phyloP scores from a whole-genome alignment of 306 rosid species.

The Albizia julibrissin region DNA sequence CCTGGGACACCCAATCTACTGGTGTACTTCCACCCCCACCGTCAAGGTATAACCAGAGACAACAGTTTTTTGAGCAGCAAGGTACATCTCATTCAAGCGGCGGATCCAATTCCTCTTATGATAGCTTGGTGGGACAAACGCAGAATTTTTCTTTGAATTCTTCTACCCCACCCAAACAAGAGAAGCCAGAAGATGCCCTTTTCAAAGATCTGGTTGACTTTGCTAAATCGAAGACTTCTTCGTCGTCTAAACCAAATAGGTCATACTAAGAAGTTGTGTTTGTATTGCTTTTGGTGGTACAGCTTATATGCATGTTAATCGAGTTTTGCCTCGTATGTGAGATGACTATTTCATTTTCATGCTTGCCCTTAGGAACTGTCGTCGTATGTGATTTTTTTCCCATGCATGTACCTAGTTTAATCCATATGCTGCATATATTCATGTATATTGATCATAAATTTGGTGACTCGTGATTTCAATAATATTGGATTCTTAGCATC shows the following conservation, averaged over 20 bases:
- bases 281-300: slow-evolving; percentile 25
- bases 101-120: slow-evolving; percentile 57
- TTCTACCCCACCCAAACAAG: slow-evolving; percentile 50
- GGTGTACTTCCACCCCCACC: slow-evolving; percentile 69
- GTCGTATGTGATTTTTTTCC: slow-evolving; percentile 35
- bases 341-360: slow-evolving; percentile 33
- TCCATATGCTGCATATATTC: slow-evolving; percentile 45
- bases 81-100: slow-evolving; percentile 36
- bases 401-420: slow-evolving; percentile 34
- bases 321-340: slow-evolving; percentile 27
- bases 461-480: slow-evolving; percentile 1
- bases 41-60: slow-evolving; percentile 59
- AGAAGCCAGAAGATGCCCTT: slow-evolving; percentile 66
- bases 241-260: slow-evolving; percentile 55
- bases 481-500: slow-evolving; percentile 31
- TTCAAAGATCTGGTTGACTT: slow-evolving; percentile 78
- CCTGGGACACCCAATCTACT: slow-evolving; percentile 56
- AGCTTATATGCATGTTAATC: slow-evolving; percentile 34
- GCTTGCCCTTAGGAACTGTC: slow-evolving; percentile 35
- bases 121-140: slow-evolving; percentile 60
- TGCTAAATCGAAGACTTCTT: slow-evolving; percentile 69
- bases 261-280: slow-evolving; percentile 44
- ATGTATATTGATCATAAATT: slow-evolving; percentile 34
- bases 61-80: slow-evolving; percentile 64
- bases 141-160: slow-evolving; percentile 56